Evolutionary conservation across 495 filamentous ascomycete species (phyloP), one percentile per base, ranked within the genome.

Genomic region (Oleoguttula mirabilis): DNA sequence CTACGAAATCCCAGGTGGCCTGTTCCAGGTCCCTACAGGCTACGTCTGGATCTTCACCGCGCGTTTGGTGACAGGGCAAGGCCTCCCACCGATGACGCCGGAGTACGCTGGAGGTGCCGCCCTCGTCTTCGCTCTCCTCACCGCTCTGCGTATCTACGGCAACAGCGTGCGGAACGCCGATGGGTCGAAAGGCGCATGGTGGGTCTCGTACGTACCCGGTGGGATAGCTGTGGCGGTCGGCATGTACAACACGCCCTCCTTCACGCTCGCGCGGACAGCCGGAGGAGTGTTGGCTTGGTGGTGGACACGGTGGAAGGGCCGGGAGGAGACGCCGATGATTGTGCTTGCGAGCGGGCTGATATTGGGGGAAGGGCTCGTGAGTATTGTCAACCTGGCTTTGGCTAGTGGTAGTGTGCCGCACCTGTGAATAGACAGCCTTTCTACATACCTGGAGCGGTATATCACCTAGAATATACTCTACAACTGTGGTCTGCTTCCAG

Each of bases 21-120:
- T 93, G 45, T 96, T 99, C 62, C 82, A 94, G 52, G 85, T 93
- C 4, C 92, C 90, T 0, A 96, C 92, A 0, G 88, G 76, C 0
- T 93, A 84, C 58, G 85, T 96, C 11, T 99, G 90, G 90, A 83
- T 96, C 35, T 94, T 93, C 58, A 95, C 90, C 0, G 90, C 92
- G 12, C 66, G 90, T 12, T 70, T 99, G 7, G 85, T 99, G n/a
- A 95, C 84, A 0, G 90, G 90, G 11, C 71, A 93, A 53, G 92
- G 90, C 0, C 61, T 98, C 22, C 92, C 90, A 3, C 63, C 72
- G 0, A 83, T 83, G 75, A 86, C 84, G 0, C 72, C 73, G 63
- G 76, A 83, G 46, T 92, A 76, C 57, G 83, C 88, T 10, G 56
- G 77, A 2, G 72, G 77, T 4, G 78, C 79, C 25, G 87, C 78